Base-by-base conservation (phyloP, 345 rosid genomes). In the Conringia planisiliqua region DNA sequence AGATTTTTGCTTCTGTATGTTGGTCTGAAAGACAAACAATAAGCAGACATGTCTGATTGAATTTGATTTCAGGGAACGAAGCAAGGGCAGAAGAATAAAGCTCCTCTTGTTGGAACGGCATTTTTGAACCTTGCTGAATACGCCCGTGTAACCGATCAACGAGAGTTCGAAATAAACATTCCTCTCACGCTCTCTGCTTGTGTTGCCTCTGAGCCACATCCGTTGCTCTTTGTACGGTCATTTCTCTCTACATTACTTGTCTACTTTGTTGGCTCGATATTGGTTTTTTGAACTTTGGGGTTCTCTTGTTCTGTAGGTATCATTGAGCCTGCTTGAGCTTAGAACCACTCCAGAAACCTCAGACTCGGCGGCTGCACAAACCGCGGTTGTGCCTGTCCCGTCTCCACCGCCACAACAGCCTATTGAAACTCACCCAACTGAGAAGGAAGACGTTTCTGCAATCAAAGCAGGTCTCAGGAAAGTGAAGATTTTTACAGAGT, bases 301-400 rank as follows among this genome's bases (percentile, higher is more conserved):
- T 27, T 18, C 26, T 4, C 20, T 67, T 66, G 11, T 70, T 26
- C 30, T 80, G 66, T 82, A 95, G 99, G 78, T 95, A 70, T 90
- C 90, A 40, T 83, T 95, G 39, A 83, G 85, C 80, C 67, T 92
- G 43, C 66, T 87, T 86, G 92, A 95, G 79, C 68, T 95, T 50
- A 85, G 97, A 78, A 81, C 92, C 68, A 80, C 86, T 60, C 84
- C 83, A 55, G 97, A 85, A 71, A 68, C 76, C 43, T 50, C 72
- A 0, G 95, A 86, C 51, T 68, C 86, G 0, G 75, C 66, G 4
- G 75, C 71, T 1, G 79, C 80, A 16, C 88, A 84, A 77, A 81
- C 82, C 38, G 87, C 87, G 1, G 50, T 89, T 35, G 83, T 90
- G 33, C 91, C 84, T 46, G 83, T 88, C 57, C 90, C 83, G 5